Conservation (phyloP, 768 basidiomycete genomes). For the Lepiota subincarnata region DNA sequence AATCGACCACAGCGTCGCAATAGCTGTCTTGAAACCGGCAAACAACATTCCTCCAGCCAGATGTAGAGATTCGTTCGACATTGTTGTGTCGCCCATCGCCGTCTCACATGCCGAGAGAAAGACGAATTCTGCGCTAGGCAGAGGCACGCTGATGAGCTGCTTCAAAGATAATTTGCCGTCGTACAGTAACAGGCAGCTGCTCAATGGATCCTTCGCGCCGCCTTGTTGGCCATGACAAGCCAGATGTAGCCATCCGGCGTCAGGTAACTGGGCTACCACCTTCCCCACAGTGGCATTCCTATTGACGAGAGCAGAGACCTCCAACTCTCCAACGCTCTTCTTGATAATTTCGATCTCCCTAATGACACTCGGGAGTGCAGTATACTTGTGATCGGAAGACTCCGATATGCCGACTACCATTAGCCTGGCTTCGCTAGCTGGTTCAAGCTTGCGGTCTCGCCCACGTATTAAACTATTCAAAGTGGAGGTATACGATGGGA, state of each 20-base stretch:
- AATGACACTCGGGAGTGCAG: slow-evolving; percentile 14
- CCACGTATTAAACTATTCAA: slow-evolving; percentile 10
- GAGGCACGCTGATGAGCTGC: slow-evolving; percentile 18
- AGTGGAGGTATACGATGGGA: slow-evolving; percentile 17
- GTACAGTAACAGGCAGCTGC: slow-evolving; percentile 18
- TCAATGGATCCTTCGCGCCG: slow-evolving; percentile 14
- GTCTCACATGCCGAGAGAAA: slow-evolving; percentile 48
- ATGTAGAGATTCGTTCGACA: slow-evolving; percentile 30
- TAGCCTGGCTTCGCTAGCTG: not conserved
- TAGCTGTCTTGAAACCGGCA: slow-evolving; percentile 27
- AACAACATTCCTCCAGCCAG: slow-evolving; percentile 38
- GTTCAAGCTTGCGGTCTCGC: not conserved
- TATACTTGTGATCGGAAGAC: not conserved
- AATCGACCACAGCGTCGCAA: slow-evolving; percentile 43
- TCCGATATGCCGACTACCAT: slow-evolving; percentile 3
- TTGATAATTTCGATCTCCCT: slow-evolving; percentile 14
- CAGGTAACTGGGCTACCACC: slow-evolving; percentile 6
- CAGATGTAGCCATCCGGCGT: slow-evolving; percentile 29
- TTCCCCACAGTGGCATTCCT: slow-evolving; percentile 11
- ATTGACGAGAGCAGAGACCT: slow-evolving; percentile 5
- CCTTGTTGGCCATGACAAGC: slow-evolving; percentile 36
- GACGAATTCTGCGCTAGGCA: slow-evolving; percentile 29
- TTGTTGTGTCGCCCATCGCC: slow-evolving; percentile 26
- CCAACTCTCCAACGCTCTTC: not conserved
- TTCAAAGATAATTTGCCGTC: slow-evolving; percentile 18